Base-by-base conservation (phyloP, 257 asterid genomes). In the Schizonepeta tenuifolia region DNA sequence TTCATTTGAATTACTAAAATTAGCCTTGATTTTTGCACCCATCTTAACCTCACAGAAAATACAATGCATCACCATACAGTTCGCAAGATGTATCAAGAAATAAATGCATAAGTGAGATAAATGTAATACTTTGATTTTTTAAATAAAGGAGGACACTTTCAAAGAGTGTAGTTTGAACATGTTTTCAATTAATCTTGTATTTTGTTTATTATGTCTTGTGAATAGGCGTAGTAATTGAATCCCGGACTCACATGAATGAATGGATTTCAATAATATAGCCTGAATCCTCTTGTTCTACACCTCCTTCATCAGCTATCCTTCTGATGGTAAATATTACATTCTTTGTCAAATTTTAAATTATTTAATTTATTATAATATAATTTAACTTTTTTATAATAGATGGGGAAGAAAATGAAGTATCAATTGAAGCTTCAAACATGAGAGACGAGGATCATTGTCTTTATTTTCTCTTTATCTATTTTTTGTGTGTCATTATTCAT, bases 11-110 rank as follows among this genome's bases (percentile, higher is more conserved):
- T 14, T 54, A 11, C 31, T 9, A 20, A 59, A 9, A 14, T 13
- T 9, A 46, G 15, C 67, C 47, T 57, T 20, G 24, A 57, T 26
- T 28, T 6, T 21, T 31, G 24, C 10, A 15, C 57, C 18, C 59
- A 56, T 26, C 38, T 36, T 20, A 56, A 0, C 6, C 7, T 31
- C 5, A 31, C 36, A 31, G 55, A 21, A 68, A 54, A 69, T 38
- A 24, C 55, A 20, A 14, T 14, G 22, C 56, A 57, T 60, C 57
- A 41, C 41, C 13, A 38, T 53, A 40, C 22, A 22, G 35, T 11
- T 56, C 8, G 35, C 71, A 70, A 70, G 51, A 57, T 43, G 58
- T 43, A 20, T 70, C 58, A 26, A 36, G 65, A 68, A 15, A 35
- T 51, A 65, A 9, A 22, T 67, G 36, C 36, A 31, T 31, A 31